Base-by-base conservation (phyloP, 352 stramenopile species). In the Phytophthora citricola region DNA sequence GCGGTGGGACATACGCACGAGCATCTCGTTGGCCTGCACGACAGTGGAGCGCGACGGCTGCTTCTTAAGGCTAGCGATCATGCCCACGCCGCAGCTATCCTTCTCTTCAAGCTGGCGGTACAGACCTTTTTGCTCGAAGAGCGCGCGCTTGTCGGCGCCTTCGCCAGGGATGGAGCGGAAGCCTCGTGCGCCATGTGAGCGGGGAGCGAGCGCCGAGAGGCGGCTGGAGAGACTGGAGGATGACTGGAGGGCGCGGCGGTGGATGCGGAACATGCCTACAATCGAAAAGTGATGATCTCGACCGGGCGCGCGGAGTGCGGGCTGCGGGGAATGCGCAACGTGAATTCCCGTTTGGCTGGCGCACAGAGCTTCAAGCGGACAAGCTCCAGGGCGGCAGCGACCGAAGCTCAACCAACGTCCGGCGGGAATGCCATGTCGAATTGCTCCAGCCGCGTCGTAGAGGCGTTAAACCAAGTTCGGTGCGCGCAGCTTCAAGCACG, bases 1-100 rank as follows among this genome's bases (percentile, higher is more conserved):
- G 51, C 96, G 81, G 82, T 99, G 97, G 45, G 89, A 96, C 96
- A 99, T 99, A 29, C 96, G 89, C 61, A 98, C 91, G 29, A 99
- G 87, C 96, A 99, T 99, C 73, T 98, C 93, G 79, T 98, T 98
- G 20, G 96, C 95, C 73, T 98, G 89, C 27, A 98, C 83, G 20
- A 99, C 95, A 29, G 83, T 96, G 51, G 89, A 81, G 40, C 95
- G 85, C 61, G 87, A 97, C 24, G 92, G 82, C 55, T 97, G 71
- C 53, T 93, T 98, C 75, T 99, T 98, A n/a, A 99, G 78, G 41
- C 96, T 95, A 20, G 96, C 97, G 56, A 98, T 96, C 57, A 99
- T 90, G 34, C 97, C 97, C 15, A 99, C 96, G 66, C 97, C 97
- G 76, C 97, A 99, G 67, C 67, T 87, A 57, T 91, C 83, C 48